Conservation (phyloP, 2,329 filamentous ascomycete genomes). For the Chaetomium olivaceum region DNA sequence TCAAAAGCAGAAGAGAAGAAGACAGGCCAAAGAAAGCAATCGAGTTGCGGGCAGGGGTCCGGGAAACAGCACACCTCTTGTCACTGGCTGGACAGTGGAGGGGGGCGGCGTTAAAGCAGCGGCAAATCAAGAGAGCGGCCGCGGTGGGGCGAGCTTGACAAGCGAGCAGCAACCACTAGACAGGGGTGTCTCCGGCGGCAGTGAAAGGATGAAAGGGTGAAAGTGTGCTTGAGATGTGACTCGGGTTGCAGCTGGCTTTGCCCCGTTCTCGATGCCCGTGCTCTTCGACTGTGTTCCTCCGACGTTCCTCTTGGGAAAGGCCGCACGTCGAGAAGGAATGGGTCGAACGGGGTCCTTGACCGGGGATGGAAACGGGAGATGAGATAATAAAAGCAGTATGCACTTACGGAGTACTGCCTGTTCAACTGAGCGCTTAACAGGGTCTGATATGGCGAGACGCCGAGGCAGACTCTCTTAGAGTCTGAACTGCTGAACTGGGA, state of each 20-base stretch:
- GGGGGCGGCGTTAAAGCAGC: constrained; percentile 33
- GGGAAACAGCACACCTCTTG: constrained; percentile 26
- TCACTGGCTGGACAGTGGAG: constrained; percentile 22
- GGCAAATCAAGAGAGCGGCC: constrained; percentile 32
- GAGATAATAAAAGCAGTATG: constrained; percentile 19
- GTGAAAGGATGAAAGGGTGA: constrained; percentile 31
- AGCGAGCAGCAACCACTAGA: constrained; percentile 35
- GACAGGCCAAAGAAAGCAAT: constrained; percentile 15
- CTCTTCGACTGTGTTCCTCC: constrained; percentile 16
- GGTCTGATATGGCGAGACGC: constrained; percentile 18
- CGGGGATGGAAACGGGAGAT: constrained; percentile 12
- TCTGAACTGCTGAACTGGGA: constrained; percentile 2
- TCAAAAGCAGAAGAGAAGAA: constrained; percentile 9
- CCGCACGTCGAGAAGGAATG: not conserved
- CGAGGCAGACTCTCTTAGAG: constrained; percentile 15
- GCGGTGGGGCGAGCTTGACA: constrained; percentile 28
- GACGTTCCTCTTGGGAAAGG: constrained; percentile 13
- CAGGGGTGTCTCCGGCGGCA: constrained; percentile 36
- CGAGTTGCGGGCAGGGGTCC: constrained; percentile 19
- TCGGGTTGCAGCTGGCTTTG: constrained; percentile 32
- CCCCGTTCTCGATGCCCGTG: constrained; percentile 18
- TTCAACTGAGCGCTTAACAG: constrained; percentile 25
- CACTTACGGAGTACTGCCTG: constrained; percentile 24
- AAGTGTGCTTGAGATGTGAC: constrained; percentile 37
- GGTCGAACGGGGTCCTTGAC: constrained; percentile 8